phyloP scores from a whole-genome alignment of 192 early-diverging fungal species.

The Linnemannia exigua region DNA sequence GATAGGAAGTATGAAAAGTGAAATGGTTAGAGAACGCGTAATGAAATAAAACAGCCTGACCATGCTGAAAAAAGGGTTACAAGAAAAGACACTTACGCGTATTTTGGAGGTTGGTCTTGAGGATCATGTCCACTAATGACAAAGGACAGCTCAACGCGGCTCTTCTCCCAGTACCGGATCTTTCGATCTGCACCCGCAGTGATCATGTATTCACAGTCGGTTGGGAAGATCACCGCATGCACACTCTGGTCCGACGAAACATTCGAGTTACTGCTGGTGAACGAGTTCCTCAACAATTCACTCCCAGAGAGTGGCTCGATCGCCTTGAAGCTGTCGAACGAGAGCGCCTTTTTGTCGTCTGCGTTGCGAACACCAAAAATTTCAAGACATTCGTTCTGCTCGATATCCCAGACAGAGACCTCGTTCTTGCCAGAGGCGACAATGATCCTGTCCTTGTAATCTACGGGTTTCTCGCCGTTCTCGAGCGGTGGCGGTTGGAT shows the following conservation, averaged over 20 bases:
- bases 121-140: conserved; percentile 76
- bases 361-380: conserved; percentile 75
- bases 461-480: conserved; percentile 30
- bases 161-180: conserved; percentile 87
- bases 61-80: neutral
- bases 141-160: conserved; percentile 77
- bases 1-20: neutral
- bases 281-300: conserved; percentile 69
- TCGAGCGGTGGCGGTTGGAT: conserved; percentile 56
- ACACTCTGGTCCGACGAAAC: conserved; percentile 71
- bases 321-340: conserved; percentile 65
- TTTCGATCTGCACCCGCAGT: conserved; percentile 89
- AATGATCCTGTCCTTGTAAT: conserved; percentile 58
- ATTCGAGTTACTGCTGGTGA: conserved; percentile 67
- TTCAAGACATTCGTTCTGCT: conserved; percentile 75
- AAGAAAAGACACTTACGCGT: conserved; percentile 64
- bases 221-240: conserved; percentile 69
- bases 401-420: conserved; percentile 87
- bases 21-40: too few relatives aligned
- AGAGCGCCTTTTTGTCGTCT: conserved; percentile 62
- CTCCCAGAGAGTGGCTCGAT: conserved; percentile 62
- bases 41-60: too few relatives aligned
- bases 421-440: conserved; percentile 81
- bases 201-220: conserved; percentile 75
- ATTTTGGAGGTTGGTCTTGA: conserved; percentile 69